These are phyloP conservation scores for Candida methanosorbosa DNA, from an alignment of 805 yeast genomes.

Conservation along the genomic window DNA sequence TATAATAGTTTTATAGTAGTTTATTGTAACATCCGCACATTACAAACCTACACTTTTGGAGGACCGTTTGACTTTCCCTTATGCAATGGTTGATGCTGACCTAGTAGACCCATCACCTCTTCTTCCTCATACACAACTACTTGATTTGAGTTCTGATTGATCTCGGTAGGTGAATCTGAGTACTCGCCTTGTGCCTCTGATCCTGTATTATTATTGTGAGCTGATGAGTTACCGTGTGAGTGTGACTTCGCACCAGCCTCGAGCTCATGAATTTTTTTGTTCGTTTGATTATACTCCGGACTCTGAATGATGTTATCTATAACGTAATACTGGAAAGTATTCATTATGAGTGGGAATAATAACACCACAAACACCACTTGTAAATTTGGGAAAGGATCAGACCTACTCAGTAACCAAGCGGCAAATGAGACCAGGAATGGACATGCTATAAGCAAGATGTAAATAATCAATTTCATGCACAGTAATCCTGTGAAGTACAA, in stretches of 20 bases:
- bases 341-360: conserved; percentile 66
- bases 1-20: too few species aligned
- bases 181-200: too few species aligned
- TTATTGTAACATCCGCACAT: too few species aligned
- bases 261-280: conserved; percentile 7
- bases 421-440: conserved; percentile 67
- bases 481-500: conserved; percentile 58
- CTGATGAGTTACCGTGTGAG: neutral
- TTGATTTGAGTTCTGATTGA: too few species aligned
- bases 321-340: conserved; percentile 63
- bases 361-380: conserved; percentile 87
- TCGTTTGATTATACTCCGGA: conserved; percentile 28
- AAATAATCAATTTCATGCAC: conserved; percentile 49
- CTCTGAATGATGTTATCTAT: conserved; percentile 68
- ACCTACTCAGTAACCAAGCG: conserved; percentile 73
- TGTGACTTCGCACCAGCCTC: neutral
- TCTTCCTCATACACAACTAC: too few species aligned
- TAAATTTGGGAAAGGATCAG: conserved; percentile 67
- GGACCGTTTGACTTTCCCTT: too few species aligned
- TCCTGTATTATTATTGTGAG: neutral
- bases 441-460: conserved; percentile 46
- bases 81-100: neutral
- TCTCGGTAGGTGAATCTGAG: too few species aligned
- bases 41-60: too few species aligned
- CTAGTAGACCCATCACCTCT: neutral